These are phyloP conservation scores for Ganoderma lingzhi DNA, from an alignment of 1,284 basidiomycete genomes.

Conservation along the genomic window DNA sequence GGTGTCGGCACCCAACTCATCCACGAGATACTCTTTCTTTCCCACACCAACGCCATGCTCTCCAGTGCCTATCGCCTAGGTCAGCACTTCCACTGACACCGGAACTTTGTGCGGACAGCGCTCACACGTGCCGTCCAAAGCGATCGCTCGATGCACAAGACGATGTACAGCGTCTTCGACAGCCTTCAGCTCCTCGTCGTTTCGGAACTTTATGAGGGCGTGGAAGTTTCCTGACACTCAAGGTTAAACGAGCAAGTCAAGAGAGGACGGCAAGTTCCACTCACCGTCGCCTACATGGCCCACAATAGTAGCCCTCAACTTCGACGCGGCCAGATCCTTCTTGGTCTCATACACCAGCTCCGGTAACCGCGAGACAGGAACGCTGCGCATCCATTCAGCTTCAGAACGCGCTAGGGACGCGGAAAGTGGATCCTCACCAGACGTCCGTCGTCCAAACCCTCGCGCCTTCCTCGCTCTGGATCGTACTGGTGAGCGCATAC, in stretches of 20 bases:
- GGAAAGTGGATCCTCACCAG: conserved; percentile 55
- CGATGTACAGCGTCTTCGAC: conserved; percentile 65
- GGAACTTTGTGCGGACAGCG: neutral
- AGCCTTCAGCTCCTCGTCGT: conserved; percentile 63
- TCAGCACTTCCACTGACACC: neutral
- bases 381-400: conserved; percentile 36
- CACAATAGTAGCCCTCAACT: conserved; percentile 10
- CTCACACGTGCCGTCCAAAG: conserved; percentile 76
- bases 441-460: conserved; percentile 91
- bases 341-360: conserved; percentile 16
- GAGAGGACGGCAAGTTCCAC: neutral
- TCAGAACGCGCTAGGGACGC: neutral
- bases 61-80: conserved; percentile 53
- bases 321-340: conserved; percentile 8
- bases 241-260: neutral
- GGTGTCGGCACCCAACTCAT: conserved; percentile 85
- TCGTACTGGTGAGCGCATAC: conserved; percentile 80
- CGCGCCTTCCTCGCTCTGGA: conserved; percentile 65
- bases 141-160: conserved; percentile 78
- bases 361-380: neutral
- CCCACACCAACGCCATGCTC: conserved; percentile 93
- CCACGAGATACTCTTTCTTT: conserved; percentile 77
- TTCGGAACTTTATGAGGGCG: conserved; percentile 65
- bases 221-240: conserved; percentile 59
- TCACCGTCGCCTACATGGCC: conserved; percentile 21